Conservation (phyloP, 1,284 basidiomycete genomes). For the Bondarzewia mesenterica region DNA sequence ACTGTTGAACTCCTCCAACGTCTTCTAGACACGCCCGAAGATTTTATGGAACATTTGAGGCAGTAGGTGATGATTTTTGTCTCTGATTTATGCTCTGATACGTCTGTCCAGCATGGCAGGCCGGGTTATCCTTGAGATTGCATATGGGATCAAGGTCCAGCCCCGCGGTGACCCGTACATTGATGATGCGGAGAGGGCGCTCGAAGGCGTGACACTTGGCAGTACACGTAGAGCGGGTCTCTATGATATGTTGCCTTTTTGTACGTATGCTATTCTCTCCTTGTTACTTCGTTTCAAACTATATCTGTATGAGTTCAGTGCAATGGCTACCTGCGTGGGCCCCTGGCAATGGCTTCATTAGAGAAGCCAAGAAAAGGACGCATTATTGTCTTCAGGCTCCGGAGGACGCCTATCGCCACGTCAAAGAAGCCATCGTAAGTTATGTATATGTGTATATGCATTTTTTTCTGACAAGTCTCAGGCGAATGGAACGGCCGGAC, state of each 20-base stretch:
- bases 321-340: constrained; percentile 14
- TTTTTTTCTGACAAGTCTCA: not conserved
- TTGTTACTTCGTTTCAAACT: not conserved
- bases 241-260: constrained; percentile 12
- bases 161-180: constrained; percentile 17
- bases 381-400: constrained; percentile 6
- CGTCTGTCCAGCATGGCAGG: constrained; percentile 11
- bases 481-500: not conserved
- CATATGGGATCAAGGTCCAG: constrained; percentile 18
- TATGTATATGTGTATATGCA: not conserved
- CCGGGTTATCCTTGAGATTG: constrained; percentile 16
- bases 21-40: constrained; percentile 15
- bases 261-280: constrained; percentile 5
- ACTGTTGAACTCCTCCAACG: constrained; percentile 15
- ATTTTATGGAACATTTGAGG: constrained; percentile 16
- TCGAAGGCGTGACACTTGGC: constrained; percentile 10
- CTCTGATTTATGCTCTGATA: constrained; percentile 3
- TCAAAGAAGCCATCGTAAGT: constrained; percentile 11
- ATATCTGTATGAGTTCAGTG: constrained; percentile 6
- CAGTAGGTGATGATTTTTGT: constrained; percentile 8
- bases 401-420: constrained; percentile 9
- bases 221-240: constrained; percentile 5
- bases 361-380: constrained; percentile 7
- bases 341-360: constrained; percentile 16
- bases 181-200: constrained; percentile 14